Evolutionary conservation across 2,329 filamentous ascomycete genomes (phyloP).

Genomic region (Metarhizium brunneum): DNA sequence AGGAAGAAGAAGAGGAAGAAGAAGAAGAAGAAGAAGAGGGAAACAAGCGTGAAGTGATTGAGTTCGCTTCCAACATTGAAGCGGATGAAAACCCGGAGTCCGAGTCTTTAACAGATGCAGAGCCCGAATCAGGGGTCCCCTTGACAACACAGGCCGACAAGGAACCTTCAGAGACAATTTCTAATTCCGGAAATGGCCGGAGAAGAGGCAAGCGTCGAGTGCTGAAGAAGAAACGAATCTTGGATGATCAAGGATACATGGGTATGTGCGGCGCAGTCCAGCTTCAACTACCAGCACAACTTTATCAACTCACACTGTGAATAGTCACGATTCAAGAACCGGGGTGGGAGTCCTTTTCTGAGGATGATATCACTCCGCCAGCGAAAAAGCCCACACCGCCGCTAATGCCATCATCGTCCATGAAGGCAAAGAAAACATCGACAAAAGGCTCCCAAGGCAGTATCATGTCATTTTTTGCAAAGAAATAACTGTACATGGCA

Average conservation of each 20-base stretch:
- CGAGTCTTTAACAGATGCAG: constrained; percentile 22
- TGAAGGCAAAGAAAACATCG: constrained; percentile 45
- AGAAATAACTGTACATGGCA: constrained; percentile 45
- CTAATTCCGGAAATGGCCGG: constrained; percentile 47
- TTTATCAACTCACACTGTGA: constrained; percentile 1
- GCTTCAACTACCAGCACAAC: not conserved
- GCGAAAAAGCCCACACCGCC: constrained; percentile 44
- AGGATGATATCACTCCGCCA: constrained; percentile 60
- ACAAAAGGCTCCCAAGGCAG: constrained; percentile 61
- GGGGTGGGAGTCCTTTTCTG: constrained; percentile 87
- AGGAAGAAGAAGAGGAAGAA: constrained; percentile 46
- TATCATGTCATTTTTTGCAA: constrained; percentile 88
- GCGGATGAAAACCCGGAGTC: constrained; percentile 31
- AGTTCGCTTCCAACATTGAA: constrained; percentile 28
- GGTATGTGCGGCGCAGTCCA: constrained; percentile 43
- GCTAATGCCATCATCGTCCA: constrained; percentile 34
- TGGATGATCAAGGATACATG: constrained; percentile 85
- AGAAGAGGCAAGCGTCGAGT: constrained; percentile 69
- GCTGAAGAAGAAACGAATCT: constrained; percentile 78
- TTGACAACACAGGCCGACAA: constrained; percentile 26
- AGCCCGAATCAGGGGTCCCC: constrained; percentile 24
- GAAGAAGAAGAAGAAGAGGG: constrained; percentile 13
- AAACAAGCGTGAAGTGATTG: constrained; percentile 18
- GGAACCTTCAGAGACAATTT: constrained; percentile 42
- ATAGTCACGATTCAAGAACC: constrained; percentile 77